Percentiles rank a stretch among this genome's conserved stretches.
Conservation (phyloP, 768 basidiomycete genomes). For the Rhodotorula diobovata region DNA sequence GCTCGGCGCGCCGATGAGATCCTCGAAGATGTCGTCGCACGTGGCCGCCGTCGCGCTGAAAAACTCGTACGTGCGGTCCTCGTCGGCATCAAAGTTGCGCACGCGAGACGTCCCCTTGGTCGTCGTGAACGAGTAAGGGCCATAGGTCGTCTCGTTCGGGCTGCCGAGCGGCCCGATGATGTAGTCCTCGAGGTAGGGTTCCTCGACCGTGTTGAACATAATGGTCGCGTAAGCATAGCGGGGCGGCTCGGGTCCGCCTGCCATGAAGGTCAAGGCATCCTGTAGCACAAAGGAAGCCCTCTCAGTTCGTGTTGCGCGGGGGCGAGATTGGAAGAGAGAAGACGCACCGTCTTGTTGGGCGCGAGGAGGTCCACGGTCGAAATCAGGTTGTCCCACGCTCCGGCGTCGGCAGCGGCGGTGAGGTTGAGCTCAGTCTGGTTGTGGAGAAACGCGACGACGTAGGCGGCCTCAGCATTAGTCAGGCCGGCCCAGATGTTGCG, state of each 20-base stretch:
- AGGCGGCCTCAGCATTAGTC: constrained; percentile 25
- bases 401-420: constrained; percentile 26
- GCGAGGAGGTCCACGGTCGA: constrained; percentile 24
- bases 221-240: constrained; percentile 32
- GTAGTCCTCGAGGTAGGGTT: constrained; percentile 39
- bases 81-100: constrained; percentile 42
- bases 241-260: constrained; percentile 16
- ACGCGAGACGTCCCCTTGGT: constrained; percentile 39
- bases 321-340: background rate
- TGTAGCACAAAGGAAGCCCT: too few species aligned
- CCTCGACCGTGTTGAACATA: constrained; percentile 20
- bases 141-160: constrained; percentile 21
- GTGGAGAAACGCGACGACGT: constrained; percentile 35
- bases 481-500: constrained; percentile 33
- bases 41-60: constrained; percentile 22
- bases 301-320: too few species aligned
- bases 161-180: constrained; percentile 42
- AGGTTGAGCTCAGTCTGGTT: constrained; percentile 38
- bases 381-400: constrained; percentile 36
- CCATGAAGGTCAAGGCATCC: constrained; percentile 33
- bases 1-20: constrained; percentile 32
- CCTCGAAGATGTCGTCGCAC: constrained; percentile 43
- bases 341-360: constrained; percentile 38
- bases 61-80: constrained; percentile 21
- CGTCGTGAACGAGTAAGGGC: constrained; percentile 21